Conservation (phyloP, 441 rosid genomes). For the Populus hybrid region DNA sequence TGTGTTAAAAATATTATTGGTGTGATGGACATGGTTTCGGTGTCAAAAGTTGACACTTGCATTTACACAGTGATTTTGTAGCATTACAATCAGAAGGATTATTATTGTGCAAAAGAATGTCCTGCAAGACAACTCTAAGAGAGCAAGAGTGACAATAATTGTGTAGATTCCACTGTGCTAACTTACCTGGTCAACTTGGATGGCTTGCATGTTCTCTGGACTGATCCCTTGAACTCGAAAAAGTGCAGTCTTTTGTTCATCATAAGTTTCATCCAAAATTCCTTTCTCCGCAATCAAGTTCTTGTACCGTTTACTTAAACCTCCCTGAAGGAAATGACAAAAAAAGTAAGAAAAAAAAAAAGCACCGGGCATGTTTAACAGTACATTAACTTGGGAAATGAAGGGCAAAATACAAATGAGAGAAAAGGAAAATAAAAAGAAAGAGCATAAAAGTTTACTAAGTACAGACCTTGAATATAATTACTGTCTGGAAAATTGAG, state of each 20-base stretch:
- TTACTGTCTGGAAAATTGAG: slow-evolving; percentile 58
- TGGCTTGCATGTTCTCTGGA: slow-evolving; percentile 75
- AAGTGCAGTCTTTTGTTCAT: slow-evolving; percentile 55
- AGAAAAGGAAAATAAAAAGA: background rate
- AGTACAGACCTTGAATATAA: slow-evolving; percentile 64
- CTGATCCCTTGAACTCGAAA: slow-evolving; percentile 84
- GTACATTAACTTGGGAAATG: background rate
- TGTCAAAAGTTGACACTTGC: background rate
- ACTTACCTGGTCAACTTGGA: slow-evolving; percentile 84
- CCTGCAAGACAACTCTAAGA: slow-evolving; percentile 7
- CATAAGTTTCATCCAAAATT: slow-evolving; percentile 55
- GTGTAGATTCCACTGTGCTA: slow-evolving; percentile 14
- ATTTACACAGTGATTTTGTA: background rate
- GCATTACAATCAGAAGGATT: background rate
- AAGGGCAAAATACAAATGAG: background rate
- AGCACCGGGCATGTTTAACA: background rate
- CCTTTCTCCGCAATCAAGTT: slow-evolving; percentile 53
- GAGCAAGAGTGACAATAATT: background rate
- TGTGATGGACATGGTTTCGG: background rate
- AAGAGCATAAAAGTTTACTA: slow-evolving; percentile 3
- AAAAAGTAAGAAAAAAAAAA: background rate
- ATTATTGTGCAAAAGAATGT: background rate
- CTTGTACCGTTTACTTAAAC: slow-evolving; percentile 58
- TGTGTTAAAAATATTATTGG: background rate
- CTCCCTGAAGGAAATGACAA: slow-evolving; percentile 52